Conservation (phyloP, 78 protist genomes). For the slime mould (Dictyostelium discoideum) region dicty_2.7 NC_007088.5:3994501-3995000, state of each 20-base stretch:
- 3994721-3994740: neutral
- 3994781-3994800: neutral
- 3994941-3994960: neutral
- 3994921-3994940: neutral
- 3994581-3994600: neutral
- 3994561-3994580: neutral
- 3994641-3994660: neutral
- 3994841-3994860: neutral
- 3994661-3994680: neutral
- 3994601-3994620: neutral
- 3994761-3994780: neutral
- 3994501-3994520: neutral
- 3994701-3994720: neutral
- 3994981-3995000: slow-evolving; percentile 10
- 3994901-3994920: neutral
- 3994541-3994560: no score
- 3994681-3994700: neutral
- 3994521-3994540: neutral
- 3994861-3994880: neutral
- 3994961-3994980: neutral
- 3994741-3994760: neutral
- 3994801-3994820: neutral
- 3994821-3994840: neutral
- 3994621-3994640: neutral
- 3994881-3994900: neutral